Percentiles rank a stretch among this genome's conserved stretches.
These are phyloP conservation scores for Suillus luteus DNA, from an alignment of 768 basidiomycete species.

Conservation along the genomic window DNA sequence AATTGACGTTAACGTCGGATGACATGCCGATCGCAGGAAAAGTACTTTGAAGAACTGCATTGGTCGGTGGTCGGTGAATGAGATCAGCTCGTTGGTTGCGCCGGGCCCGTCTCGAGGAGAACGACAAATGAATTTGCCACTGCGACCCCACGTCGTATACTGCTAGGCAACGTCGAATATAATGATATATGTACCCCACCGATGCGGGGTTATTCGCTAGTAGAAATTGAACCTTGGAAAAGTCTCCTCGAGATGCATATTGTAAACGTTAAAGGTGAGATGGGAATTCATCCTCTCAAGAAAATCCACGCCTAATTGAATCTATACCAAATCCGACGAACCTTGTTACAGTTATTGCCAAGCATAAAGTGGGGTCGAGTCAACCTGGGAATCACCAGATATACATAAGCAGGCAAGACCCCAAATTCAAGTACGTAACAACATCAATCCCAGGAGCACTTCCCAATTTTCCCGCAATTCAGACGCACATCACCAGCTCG, in stretches of 20 bases:
- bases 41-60: background rate
- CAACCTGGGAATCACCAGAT: constrained; percentile 1
- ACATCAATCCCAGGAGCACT: constrained; percentile 19
- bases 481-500: background rate
- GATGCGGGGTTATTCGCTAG: background rate
- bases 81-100: background rate
- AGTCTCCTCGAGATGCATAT: background rate
- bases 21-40: background rate
- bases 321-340: constrained; percentile 2
- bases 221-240: background rate
- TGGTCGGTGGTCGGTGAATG: constrained; percentile 1
- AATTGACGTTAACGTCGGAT: background rate
- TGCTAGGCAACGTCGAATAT: no score
- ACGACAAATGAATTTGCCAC: background rate
- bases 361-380: background rate
- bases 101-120: background rate
- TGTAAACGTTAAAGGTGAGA: background rate
- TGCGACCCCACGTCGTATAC: no score
- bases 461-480: constrained; percentile 28
- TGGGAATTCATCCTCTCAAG: background rate
- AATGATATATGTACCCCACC: background rate
- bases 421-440: constrained; percentile 21
- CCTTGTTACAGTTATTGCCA: constrained; percentile 8
- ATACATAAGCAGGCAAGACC: constrained; percentile 10
- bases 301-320: constrained; percentile 8